Conservation (phyloP, 2,329 filamentous ascomycete genomes). For the Pyrenophora graminea region DNA sequence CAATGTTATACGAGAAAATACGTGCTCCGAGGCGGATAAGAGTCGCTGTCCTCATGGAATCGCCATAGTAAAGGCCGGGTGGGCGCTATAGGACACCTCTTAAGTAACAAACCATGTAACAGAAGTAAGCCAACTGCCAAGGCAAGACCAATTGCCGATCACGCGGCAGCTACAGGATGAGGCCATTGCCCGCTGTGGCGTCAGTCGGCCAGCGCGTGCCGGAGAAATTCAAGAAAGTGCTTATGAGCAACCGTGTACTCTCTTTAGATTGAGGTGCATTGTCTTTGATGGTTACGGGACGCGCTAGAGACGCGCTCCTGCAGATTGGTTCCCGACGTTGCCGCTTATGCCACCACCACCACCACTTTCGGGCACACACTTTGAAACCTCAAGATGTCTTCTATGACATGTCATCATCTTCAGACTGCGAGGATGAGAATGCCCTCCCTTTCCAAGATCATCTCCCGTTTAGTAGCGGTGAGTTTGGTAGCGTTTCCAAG, state of each 20-base stretch:
- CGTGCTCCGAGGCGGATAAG: not conserved
- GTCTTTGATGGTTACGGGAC: slow-evolving; percentile 2
- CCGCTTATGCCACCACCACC: not conserved
- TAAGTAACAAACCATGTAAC: slow-evolving; percentile 7
- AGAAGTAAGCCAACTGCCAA: slow-evolving; percentile 17
- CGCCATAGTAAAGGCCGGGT: slow-evolving; percentile 8
- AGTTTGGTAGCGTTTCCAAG: too few species aligned
- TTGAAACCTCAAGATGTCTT: too few species aligned
- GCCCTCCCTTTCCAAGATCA: too few species aligned
- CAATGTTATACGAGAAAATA: not conserved
- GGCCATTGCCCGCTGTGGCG: slow-evolving; percentile 5
- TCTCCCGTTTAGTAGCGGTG: too few species aligned
- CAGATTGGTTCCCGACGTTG: slow-evolving; percentile 1
- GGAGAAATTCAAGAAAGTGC: slow-evolving; percentile 9
- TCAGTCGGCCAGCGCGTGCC: not conserved
- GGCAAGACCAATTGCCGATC: slow-evolving; percentile 14
- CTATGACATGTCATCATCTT: too few species aligned
- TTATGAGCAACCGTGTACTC: slow-evolving; percentile 10
- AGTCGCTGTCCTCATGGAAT: slow-evolving; percentile 1
- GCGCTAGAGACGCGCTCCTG: slow-evolving; percentile 11
- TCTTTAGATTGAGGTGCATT: slow-evolving; percentile 6
- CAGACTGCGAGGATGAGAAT: too few species aligned
- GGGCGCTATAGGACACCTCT: slow-evolving; percentile 21
- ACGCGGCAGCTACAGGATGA: slow-evolving; percentile 9
- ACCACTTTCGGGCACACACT: too few species aligned